These are phyloP conservation scores for Trametes gibbosa DNA, from an alignment of 768 basidiomycete genomes.

Conservation along the genomic window DNA sequence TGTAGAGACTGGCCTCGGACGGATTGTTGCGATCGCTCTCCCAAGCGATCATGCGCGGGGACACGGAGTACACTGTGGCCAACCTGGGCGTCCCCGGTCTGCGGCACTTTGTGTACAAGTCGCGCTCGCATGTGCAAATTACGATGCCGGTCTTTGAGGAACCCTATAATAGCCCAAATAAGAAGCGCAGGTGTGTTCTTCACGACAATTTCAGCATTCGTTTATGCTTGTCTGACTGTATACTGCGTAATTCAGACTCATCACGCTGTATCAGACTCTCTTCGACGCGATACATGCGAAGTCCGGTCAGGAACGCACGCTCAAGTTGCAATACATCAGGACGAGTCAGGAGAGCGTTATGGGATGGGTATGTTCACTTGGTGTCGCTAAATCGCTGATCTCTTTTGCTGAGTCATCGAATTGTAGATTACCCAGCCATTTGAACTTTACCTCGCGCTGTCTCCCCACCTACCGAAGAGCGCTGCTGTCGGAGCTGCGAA, in stretches of 20 bases:
- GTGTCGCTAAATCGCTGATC: neutral
- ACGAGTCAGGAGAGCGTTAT: conserved; percentile 87
- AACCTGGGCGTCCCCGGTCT: conserved; percentile 87
- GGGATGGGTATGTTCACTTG: conserved; percentile 75
- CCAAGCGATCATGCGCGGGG: conserved; percentile 43
- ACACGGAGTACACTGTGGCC: conserved; percentile 65
- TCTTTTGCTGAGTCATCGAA: neutral
- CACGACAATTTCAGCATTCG: neutral
- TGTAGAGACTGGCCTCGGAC: conserved; percentile 63
- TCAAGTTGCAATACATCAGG: conserved; percentile 85
- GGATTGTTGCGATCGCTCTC: conserved; percentile 53
- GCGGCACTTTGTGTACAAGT: conserved; percentile 95
- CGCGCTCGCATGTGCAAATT: conserved; percentile 83
- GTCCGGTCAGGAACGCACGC: conserved; percentile 73
- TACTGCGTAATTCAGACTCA: conserved; percentile 47
- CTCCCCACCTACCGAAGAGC: conserved; percentile 83
- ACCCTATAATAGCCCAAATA: conserved; percentile 65
- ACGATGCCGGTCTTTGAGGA: conserved; percentile 86
- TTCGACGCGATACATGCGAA: conserved; percentile 90
- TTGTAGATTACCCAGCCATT: conserved; percentile 88
- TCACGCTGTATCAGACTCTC: conserved; percentile 83
- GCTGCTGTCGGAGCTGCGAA: conserved; percentile 88
- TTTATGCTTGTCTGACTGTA: neutral
- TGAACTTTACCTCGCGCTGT: conserved; percentile 84
- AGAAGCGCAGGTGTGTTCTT: conserved; percentile 55